phyloP scores from a whole-genome alignment of 257 asterid genomes.

The Rauvolfia tetraphylla region DNA sequence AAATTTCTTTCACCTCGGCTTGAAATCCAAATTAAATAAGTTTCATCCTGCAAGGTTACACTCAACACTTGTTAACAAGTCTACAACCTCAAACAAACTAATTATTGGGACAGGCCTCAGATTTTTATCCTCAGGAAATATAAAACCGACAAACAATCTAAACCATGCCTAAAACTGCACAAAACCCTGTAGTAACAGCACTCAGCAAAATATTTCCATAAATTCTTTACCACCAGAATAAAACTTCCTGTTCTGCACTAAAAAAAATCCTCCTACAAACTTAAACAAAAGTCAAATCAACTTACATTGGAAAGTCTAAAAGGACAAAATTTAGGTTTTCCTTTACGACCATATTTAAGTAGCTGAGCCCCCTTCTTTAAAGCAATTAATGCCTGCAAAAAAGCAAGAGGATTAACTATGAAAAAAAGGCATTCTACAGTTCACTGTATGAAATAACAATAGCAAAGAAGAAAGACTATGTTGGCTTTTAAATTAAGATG shows the following conservation, averaged over 20 bases:
- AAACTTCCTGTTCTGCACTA: background rate
- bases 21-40: slow-evolving; percentile 80
- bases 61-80: slow-evolving; percentile 21
- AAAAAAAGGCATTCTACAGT: background rate
- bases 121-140: background rate
- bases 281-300: slow-evolving; percentile 5
- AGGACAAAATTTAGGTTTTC: slow-evolving; percentile 85
- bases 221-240: background rate
- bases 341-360: slow-evolving; percentile 90
- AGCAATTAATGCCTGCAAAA: slow-evolving; percentile 69
- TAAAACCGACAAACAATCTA: background rate
- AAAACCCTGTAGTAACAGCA: background rate
- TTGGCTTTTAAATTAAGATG: background rate
- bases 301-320: slow-evolving; percentile 84
- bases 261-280: background rate
- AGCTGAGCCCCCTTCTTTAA: slow-evolving; percentile 87
- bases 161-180: background rate
- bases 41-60: slow-evolving; percentile 53
- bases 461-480: background rate
- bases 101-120: background rate
- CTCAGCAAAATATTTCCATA: background rate
- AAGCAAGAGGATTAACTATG: slow-evolving; percentile 13
- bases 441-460: background rate
- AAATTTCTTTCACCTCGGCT: slow-evolving; percentile 74
- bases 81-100: background rate